Percentiles rank a stretch among this genome's conserved stretches.
Evolutionary conservation across 2,329 filamentous ascomycete genomes (phyloP).

Genomic region (Microsporum canis): DNA sequence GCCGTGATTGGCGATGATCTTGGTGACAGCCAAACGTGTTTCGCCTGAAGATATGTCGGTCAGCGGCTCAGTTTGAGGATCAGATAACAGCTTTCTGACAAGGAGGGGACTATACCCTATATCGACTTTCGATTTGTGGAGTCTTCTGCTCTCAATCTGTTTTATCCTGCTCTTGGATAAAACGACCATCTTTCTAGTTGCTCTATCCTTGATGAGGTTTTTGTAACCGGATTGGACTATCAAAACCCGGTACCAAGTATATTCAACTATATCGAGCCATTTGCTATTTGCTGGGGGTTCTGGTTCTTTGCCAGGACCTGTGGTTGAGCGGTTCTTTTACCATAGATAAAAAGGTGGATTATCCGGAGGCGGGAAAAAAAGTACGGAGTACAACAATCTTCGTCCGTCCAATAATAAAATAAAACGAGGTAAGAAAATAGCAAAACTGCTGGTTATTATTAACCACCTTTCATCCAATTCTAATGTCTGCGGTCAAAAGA

Average conservation of each 20-base stretch:
- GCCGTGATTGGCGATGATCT: neutral
- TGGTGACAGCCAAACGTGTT: neutral
- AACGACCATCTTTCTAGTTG: too few relatives aligned
- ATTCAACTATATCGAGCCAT: too few relatives aligned
- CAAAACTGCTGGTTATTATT: neutral
- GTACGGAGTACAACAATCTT: neutral
- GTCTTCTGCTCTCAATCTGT: too few relatives aligned
- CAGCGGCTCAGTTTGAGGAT: neutral
- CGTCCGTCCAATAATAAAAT: neutral
- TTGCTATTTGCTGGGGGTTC: too few relatives aligned
- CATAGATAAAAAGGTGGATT: too few relatives aligned
- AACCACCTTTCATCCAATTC: neutral
- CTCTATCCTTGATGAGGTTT: too few relatives aligned
- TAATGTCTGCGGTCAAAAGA: neutral
- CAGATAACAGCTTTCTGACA: neutral
- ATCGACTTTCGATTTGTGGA: too few relatives aligned
- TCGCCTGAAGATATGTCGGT: neutral
- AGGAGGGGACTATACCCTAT: neutral
- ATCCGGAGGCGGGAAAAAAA: too few relatives aligned
- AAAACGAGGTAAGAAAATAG: neutral
- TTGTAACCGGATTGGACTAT: too few relatives aligned
- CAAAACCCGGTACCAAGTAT: too few relatives aligned
- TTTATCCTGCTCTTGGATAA: neutral
- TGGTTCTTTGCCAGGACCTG: too few relatives aligned
- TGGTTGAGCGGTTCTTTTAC: too few relatives aligned